Evolutionary conservation across 169 alveolate species (phyloP).

Genomic region (Babesia gibsoni): DNA sequence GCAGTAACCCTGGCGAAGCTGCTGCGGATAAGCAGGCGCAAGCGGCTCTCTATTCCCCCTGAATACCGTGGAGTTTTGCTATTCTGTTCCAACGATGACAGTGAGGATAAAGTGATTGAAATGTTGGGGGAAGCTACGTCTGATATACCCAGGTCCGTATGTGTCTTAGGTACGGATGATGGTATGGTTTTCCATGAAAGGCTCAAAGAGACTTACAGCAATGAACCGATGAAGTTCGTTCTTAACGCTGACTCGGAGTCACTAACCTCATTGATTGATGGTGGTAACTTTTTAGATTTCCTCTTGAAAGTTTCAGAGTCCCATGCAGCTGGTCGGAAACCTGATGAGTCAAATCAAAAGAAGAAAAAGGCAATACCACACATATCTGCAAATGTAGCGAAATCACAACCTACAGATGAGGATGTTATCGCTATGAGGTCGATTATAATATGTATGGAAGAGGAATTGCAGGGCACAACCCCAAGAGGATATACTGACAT

Average conservation of each 20-base stretch:
- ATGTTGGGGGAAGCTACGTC: slow-evolving; percentile 1
- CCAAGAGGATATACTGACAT: slow-evolving; percentile 9
- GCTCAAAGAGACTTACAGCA: background rate
- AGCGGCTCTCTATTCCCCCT: slow-evolving; percentile 3
- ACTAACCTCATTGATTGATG: background rate
- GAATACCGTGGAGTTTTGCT: slow-evolving; percentile 28
- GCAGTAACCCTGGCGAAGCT: slow-evolving; percentile 43
- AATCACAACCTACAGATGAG: background rate
- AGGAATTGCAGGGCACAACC: slow-evolving; percentile 19
- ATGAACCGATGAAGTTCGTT: background rate
- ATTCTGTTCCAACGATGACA: slow-evolving; percentile 14
- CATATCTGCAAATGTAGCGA: background rate
- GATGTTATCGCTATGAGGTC: background rate
- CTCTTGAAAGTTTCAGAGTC: background rate
- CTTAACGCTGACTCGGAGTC: background rate
- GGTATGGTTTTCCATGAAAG: background rate
- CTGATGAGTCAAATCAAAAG: background rate
- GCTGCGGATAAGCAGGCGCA: slow-evolving; percentile 12
- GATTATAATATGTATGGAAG: slow-evolving; percentile 13
- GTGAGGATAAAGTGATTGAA: background rate
- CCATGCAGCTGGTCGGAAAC: background rate
- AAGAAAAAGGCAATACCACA: background rate
- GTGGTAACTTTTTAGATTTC: background rate
- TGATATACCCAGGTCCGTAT: background rate
- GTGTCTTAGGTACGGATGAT: background rate